Conservation (phyloP, 78 protist genomes). For the Creolimax fragrantissima region DNA sequence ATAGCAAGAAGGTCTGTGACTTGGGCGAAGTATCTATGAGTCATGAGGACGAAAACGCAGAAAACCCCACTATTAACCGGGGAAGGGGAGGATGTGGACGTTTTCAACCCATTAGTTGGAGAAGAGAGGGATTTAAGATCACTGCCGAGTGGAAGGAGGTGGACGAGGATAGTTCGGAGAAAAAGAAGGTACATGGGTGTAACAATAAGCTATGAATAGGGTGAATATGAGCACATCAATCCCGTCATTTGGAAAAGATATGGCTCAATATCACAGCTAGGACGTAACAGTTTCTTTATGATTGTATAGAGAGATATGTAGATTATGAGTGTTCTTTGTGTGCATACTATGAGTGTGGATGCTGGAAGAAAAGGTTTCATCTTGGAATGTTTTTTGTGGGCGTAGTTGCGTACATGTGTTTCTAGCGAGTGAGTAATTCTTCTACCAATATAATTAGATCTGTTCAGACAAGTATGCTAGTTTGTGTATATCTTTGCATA, state of each 20-base stretch:
- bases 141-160: constrained; percentile 13
- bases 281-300: too few species aligned
- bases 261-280: too few species aligned
- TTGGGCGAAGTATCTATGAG: background rate
- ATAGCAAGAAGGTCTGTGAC: background rate
- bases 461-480: too few species aligned
- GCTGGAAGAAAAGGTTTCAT: too few species aligned
- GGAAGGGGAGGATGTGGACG: background rate
- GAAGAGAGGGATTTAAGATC: background rate
- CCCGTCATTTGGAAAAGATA: too few species aligned
- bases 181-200: constrained; percentile 49
- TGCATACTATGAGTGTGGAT: too few species aligned
- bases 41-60: background rate
- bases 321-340: too few species aligned
- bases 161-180: constrained; percentile 30
- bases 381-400: too few species aligned
- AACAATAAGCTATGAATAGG: constrained; percentile 19
- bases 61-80: background rate
- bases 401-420: too few species aligned
- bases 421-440: too few species aligned
- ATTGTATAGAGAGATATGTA: too few species aligned
- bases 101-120: background rate
- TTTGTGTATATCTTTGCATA: background rate
- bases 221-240: background rate
- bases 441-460: too few species aligned